Evolutionary conservation across 352 stramenopile genomes (phyloP), one percentile per base, ranked within the genome.

Genomic region (Pilasporangium apinafurcum): DNA sequence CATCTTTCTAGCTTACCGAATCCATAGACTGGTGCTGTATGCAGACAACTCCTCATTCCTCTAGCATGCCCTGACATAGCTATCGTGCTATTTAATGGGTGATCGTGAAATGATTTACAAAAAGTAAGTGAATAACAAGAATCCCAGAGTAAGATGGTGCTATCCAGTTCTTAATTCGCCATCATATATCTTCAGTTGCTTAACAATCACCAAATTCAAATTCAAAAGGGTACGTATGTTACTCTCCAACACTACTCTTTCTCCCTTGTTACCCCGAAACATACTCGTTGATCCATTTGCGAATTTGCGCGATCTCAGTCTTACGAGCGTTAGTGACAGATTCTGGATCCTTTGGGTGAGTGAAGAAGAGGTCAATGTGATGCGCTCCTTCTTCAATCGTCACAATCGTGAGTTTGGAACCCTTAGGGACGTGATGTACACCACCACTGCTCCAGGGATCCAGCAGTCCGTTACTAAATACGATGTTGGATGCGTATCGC

Each of bases 321-420:
- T 77, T 59, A 27, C 91, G 80, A 7, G 85, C 90, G 1, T 65
- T 48, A 17, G 65, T 59, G 37, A 96, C 83, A 3, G 80, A 89
- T 4, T 50, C 37, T 5, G 92, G 87, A 64, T 98, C 94, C 20
- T 86, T 59, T 18, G 68, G 57, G 42, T 94, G 65, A 41, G 67
- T 90, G 64, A 97, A 98, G 69, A 98, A 96, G 3, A 98, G 65
- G 48, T 97, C 88, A 34, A 97, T 50, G 54, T 97, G 88, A 49
- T 97, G 86, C 5, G 82, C 86, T 12, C 83, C 86, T 21, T 93
- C 73, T 6, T 71, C 62, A 27, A 96, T 90, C 22, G 57, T 51
- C 27, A 92, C 59, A 27, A 96, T 56, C 18, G 56, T 68, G 35
- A 86, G 59, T 39, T 77, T 83, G 26, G 74, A 62, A 37, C 62